Conservation (phyloP, 1,284 basidiomycete genomes). For the Cryptococcus amylolentus region DNA sequence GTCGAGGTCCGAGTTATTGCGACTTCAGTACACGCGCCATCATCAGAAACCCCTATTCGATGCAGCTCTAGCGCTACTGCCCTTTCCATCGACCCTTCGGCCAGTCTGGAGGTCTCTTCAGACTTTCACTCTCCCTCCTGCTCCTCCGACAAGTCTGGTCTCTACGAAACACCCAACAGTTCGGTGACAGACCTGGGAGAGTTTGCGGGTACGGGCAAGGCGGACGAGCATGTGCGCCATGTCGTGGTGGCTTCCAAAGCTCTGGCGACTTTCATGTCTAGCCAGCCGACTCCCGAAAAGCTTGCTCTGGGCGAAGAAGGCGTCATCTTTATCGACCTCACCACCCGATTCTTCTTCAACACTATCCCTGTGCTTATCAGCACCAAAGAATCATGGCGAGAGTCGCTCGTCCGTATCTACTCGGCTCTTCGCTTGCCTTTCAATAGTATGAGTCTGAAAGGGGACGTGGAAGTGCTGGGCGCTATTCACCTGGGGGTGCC, state of each 20-base stretch:
- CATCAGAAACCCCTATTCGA: not conserved
- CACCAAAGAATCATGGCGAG: not conserved
- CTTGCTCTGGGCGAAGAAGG: not conserved
- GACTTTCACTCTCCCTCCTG: not conserved
- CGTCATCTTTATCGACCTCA: not conserved
- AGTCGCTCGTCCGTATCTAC: not conserved
- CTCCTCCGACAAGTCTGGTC: not conserved
- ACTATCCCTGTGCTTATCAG: not conserved
- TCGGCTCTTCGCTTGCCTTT: not conserved
- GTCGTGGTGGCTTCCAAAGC: not conserved
- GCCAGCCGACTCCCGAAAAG: not conserved
- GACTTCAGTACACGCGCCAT: not conserved
- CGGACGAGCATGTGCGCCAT: not conserved
- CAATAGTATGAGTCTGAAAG: not conserved
- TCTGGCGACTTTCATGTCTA: not conserved
- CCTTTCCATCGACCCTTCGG: not conserved
- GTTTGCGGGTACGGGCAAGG: no score
- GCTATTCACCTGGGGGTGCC: not conserved
- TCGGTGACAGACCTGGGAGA: not conserved
- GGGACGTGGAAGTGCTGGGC: not conserved
- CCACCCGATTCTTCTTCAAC: not conserved
- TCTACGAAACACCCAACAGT: not conserved
- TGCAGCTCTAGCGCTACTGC: not conserved
- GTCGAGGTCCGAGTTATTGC: not conserved
- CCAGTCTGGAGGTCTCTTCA: not conserved